Evolutionary conservation across 805 yeast genomes (phyloP).

Genomic region (Nakazawaea ishiwadae): DNA sequence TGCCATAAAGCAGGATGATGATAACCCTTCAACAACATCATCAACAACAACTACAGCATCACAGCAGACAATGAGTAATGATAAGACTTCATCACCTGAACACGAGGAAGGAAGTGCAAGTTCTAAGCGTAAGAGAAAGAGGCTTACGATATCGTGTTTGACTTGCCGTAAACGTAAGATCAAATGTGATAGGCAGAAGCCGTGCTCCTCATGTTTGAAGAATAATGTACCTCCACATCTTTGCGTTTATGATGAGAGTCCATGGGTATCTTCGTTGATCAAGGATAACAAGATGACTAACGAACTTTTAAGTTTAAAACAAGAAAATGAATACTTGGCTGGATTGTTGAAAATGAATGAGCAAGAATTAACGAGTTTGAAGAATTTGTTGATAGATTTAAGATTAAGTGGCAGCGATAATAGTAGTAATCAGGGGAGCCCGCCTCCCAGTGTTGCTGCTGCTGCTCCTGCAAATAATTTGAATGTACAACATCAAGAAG

Average conservation of each 20-base stretch:
- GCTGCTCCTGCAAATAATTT: not conserved
- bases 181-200: conserved; percentile 26
- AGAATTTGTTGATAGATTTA: conserved; percentile 2
- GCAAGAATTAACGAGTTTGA: conserved; percentile 10
- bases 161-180: conserved; percentile 26
- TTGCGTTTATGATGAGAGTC: conserved; percentile 12
- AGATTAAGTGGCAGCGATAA: not conserved
- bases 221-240: conserved; percentile 15
- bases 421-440: not conserved
- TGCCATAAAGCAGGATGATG: too few relatives aligned
- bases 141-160: conserved; percentile 23
- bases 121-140: conserved; percentile 17
- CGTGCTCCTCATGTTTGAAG: conserved; percentile 25
- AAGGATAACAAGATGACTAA: conserved; percentile 13
- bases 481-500: not conserved
- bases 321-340: conserved; percentile 10
- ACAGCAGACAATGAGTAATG: too few relatives aligned
- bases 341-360: conserved; percentile 12
- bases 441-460: not conserved
- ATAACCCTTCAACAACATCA: too few relatives aligned
- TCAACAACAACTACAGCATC: too few relatives aligned
- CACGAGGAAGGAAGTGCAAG: too few relatives aligned
- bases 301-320: conserved; percentile 10
- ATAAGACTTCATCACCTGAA: too few relatives aligned
- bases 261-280: conserved; percentile 12